Evolutionary conservation across 1,284 basidiomycete species (phyloP), one percentile per base, ranked within the genome.

Genomic region (Sporisorium reilianum): DNA sequence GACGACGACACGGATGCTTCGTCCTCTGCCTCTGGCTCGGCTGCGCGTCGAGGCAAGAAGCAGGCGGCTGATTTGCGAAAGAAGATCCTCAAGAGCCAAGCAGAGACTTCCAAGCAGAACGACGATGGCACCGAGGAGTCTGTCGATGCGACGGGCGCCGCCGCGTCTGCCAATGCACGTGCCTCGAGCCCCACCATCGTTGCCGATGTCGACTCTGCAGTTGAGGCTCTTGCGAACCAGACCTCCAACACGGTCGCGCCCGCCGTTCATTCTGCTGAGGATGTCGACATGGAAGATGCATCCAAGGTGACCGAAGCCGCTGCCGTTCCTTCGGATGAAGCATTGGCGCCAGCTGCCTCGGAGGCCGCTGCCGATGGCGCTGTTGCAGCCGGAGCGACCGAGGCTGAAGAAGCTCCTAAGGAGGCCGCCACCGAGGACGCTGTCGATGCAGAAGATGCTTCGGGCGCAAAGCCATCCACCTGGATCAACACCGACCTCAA

Each of bases 401-500:
- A 56, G 20, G 40, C n/a, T 8, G 61, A 42, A 11, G 56, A 56
- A 8, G 59, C 58, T 41, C 12, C 51, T 18, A 65, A 55, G 48
- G 70, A 68, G 6, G 52, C 30, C 20, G 49, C 34, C 16, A 44
- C 18, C 1, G 59, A 59, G 38, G 62, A 55, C n/a, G 52, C 52
- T 12, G 48, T 34, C 34, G 61, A 77, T 10, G 66, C 61, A 18
- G 54, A 53, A 28, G 63, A 65, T 41, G 26, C 71, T 12, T 50
- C 62, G 1, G 55, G 46, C 23, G 41, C 60, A 30, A 54, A 82
- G 5, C 85, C 86, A 53, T 85, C 86, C 60, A 87, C 87, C 11
- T 88, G 87, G 87, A 85, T 87, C 42, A 81, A 86, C 57, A 83
- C 87, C 36, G 86, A 87, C 58, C 79, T 81, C 10, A 67, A 78